These are phyloP conservation scores for Coniferiporia weirii DNA, from an alignment of 1,284 basidiomycete genomes.

Conservation along the genomic window DNA sequence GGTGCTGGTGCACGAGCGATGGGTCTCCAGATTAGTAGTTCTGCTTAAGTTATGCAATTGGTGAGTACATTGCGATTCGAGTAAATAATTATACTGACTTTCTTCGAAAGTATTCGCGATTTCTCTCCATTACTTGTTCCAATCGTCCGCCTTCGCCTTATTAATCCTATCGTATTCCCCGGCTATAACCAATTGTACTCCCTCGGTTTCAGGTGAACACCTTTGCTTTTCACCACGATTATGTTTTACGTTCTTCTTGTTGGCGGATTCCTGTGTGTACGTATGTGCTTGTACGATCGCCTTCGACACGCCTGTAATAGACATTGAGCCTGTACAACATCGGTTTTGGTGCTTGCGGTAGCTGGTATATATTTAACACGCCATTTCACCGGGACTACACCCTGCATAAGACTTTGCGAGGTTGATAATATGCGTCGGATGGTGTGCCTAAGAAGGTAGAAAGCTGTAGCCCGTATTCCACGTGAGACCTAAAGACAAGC, in stretches of 20 bases:
- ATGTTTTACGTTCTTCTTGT: background rate
- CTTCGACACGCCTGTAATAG: background rate
- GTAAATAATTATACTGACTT: background rate
- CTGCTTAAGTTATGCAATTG: background rate
- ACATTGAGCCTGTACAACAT: background rate
- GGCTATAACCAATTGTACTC: too few species aligned
- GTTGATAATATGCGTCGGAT: too few species aligned
- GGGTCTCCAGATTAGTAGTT: slow-evolving; percentile 39
- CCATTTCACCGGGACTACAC: too few species aligned
- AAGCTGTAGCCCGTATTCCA: too few species aligned
- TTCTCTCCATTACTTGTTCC: background rate
- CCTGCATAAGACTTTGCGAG: too few species aligned
- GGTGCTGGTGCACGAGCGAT: slow-evolving; percentile 75
- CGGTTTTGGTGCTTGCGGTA: background rate
- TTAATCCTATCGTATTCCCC: too few species aligned
- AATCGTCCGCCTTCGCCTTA: background rate
- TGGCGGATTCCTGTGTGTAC: background rate
- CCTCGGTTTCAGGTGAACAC: too few species aligned
- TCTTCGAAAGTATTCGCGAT: background rate
- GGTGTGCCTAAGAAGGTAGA: too few species aligned
- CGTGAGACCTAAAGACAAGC: too few species aligned
- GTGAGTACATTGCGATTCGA: background rate
- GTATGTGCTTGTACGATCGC: background rate
- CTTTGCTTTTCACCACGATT: background rate
- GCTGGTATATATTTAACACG: background rate